Evolutionary conservation across 192 early-diverging fungal genomes (phyloP).

Genomic region (Backusella australiensis): DNA sequence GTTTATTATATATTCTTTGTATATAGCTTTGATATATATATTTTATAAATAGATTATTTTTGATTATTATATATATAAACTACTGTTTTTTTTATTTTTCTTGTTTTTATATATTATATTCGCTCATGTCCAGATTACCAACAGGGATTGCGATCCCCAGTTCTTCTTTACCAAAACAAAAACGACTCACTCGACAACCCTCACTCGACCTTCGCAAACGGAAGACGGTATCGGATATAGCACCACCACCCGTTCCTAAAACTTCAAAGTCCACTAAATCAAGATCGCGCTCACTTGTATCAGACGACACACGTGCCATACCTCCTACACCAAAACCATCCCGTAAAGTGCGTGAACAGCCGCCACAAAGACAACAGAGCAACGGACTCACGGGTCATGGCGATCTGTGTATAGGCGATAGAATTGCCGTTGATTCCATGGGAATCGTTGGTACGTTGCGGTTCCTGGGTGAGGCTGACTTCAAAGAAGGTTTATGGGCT

Average conservation of each 20-base stretch:
- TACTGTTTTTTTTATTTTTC: neutral
- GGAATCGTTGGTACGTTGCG: conserved; percentile 60
- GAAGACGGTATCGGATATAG: neutral
- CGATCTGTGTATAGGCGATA: conserved; percentile 42
- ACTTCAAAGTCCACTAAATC: conserved; percentile 4
- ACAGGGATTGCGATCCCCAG: neutral
- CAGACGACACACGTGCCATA: neutral
- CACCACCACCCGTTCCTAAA: conserved; percentile 12
- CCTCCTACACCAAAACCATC: conserved; percentile 5
- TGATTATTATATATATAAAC: neutral
- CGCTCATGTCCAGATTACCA: conserved; percentile 8
- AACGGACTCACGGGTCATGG: neutral
- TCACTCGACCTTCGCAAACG: conserved; percentile 12
- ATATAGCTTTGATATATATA: neutral
- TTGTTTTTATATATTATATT: neutral
- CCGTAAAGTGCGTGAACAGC: neutral
- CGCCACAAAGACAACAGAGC: neutral
- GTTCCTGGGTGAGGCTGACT: conserved; percentile 70
- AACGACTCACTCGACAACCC: conserved; percentile 9
- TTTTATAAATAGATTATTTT: neutral
- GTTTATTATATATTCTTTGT: neutral
- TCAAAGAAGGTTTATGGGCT: conserved; percentile 78
- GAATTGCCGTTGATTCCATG: conserved; percentile 63
- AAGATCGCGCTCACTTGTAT: neutral
- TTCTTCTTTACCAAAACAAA: neutral